Base-by-base conservation (phyloP, 148 eudicot species). In the Oxyria digyna region DNA sequence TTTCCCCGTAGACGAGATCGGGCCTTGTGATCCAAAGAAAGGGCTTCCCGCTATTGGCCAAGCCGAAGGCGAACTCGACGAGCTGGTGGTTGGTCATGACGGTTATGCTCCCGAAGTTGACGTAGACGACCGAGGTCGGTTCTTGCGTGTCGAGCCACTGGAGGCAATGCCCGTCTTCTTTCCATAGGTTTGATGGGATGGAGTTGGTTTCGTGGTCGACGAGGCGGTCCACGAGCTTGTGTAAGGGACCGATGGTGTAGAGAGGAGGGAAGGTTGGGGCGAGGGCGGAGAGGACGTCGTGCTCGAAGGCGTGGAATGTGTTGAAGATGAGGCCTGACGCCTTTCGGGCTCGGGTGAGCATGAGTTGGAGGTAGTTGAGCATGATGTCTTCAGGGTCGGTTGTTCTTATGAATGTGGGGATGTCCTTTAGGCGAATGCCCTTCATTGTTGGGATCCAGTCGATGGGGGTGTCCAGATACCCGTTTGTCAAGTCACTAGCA, bases 321-420 rank as follows among this genome's bases (percentile, higher is more conserved):
- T 52, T 52, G 59, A 52, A 52, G 59, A 52, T 52, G 59, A 52
- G 8, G 29, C 29, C 59, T 13, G 59, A 24, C 14, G 59, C 31
- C 1, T 23, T 52, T 9, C 29, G 59, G 5, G 31, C 9, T 23
- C 52, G 52, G 52, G 4, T 46, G 52, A 46, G 10, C 52, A 46
- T n/a, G 21, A 46, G 52, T 46, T 46, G 52, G 52, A 46, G 52
- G 52, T 46, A 46, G 52, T 46, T 46, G 52, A 46, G 52, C 81
- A 86, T 70, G 33, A 76, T 17, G 24, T 82, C 86, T 17, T 84
- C 31, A 1, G 78, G 76, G 59, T 80, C 76, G 0, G 81, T 84
- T 11, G 83, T 82, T 35, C 84, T 68, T 0, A 86, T 14, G 66
- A 87, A 84, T 23, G 21, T 78, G 0, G 87, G 87, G 0, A 84